Evolutionary conservation across 768 basidiomycete genomes (phyloP).

Genomic region (Pseudohyphozyma bogoriensis): DNA sequence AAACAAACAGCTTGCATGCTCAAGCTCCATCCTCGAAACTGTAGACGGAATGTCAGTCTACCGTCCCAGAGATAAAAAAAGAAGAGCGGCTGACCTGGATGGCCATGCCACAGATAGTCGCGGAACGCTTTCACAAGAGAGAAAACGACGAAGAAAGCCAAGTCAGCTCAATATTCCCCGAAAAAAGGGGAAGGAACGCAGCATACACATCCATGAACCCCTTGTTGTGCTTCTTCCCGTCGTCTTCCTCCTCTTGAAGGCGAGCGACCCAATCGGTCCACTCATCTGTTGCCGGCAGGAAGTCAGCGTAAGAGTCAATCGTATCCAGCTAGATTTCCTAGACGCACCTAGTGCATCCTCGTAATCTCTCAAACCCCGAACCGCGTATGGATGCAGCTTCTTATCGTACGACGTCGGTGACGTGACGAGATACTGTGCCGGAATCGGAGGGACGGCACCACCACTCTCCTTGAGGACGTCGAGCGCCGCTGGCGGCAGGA

Average conservation of each 20-base stretch:
- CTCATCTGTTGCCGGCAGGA: constrained; percentile 5
- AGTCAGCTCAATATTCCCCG: neutral
- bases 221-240: neutral
- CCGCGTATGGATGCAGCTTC: constrained; percentile 34
- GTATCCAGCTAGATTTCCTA: no score
- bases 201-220: constrained; percentile 6
- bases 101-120: neutral
- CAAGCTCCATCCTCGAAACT: no score
- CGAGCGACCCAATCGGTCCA: constrained; percentile 24
- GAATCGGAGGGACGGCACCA: constrained; percentile 31
- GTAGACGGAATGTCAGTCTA: no score
- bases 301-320: no score
- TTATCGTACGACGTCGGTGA: constrained; percentile 26
- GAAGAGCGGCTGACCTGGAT: no score
- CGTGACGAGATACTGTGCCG: constrained; percentile 18
- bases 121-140: neutral
- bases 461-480: constrained; percentile 32
- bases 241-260: constrained; percentile 23
- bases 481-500: constrained; percentile 36
- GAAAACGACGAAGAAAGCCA: neutral
- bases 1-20: no score
- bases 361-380: constrained; percentile 32
- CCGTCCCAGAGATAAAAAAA: no score
- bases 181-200: neutral
- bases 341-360: constrained; percentile 32